Base-by-base conservation (phyloP, 768 basidiomycete genomes). In the Calocybe cyanea region DNA sequence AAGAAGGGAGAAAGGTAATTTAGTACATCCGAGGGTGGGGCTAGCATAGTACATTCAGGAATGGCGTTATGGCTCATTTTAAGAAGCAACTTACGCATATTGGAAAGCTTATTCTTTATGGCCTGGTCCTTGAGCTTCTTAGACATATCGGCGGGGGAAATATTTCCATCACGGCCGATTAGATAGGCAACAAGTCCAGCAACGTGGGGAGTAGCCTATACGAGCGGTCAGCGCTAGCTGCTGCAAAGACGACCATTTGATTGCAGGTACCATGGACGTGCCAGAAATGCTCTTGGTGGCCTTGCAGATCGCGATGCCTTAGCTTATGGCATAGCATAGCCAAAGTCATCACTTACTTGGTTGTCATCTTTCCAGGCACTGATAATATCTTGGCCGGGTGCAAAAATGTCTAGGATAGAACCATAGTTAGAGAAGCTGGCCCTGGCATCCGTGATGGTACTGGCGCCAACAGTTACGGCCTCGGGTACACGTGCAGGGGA, bases 371-470 rank as follows among this genome's bases (percentile, higher is more conserved):
- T 63, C 53, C 58, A 58, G 15, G 51, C n/a, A 23, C 51, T 52
- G n/a, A 59, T 58, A 35, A 68, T 49, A 32, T 56, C 50, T 13
- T 46, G 32, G 20, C 68, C 68, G 9, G 67, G 66, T 4, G 66
- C 68, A 38, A 64, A 67, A 42, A 69, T 43, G 36, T 65, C 62
- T 38, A 70, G 58, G 21, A 60, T 55, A 2, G 57, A 24, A 7
- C 68, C 68, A 23, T 46, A 67, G 52, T 68, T 68, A 14, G 68
- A 70, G 57, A 66, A 66, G 2, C 51, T 58, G 14, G 64, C 61
- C 4, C 59, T 51, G 3, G 50, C 42, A 37, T 64, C 67, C 1
- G 46, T 30, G 41, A 69, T 66, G 33, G 48, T 60, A 23, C 50
- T 57, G 3, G 46, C 50, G 4, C 50, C 50, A n/a, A 45, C 43